phyloP scores from a whole-genome alignment of 305 asterid genomes.

The Fraxinus sp. region DNA sequence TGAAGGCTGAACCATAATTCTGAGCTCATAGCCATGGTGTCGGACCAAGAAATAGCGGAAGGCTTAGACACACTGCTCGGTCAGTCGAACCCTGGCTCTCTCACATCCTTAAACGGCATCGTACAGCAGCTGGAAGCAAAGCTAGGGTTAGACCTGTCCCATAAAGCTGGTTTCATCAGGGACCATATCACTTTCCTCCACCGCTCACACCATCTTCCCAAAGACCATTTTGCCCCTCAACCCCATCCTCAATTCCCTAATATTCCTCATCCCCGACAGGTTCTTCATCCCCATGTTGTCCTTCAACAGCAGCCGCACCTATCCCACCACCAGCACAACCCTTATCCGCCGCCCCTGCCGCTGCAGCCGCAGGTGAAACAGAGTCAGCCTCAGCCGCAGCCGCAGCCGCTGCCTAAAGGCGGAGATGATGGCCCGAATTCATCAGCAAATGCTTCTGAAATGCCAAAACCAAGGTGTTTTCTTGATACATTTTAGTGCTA shows the following conservation, averaged over 20 bases:
- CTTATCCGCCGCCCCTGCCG: slow-evolving; percentile 23
- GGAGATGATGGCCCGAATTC: slow-evolving; percentile 26
- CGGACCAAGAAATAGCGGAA: slow-evolving; percentile 63
- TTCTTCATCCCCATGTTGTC: slow-evolving; percentile 43
- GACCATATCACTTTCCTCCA: slow-evolving; percentile 53
- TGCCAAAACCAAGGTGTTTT: slow-evolving; percentile 58
- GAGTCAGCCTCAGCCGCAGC: slow-evolving; percentile 9
- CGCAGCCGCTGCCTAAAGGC: slow-evolving; percentile 14
- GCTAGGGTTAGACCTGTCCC: slow-evolving; percentile 63
- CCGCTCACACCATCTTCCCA: slow-evolving; percentile 47
- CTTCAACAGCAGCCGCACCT: slow-evolving; percentile 33
- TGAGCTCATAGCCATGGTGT: slow-evolving; percentile 35
- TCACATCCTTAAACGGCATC: slow-evolving; percentile 56
- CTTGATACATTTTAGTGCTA: slow-evolving; percentile 1
- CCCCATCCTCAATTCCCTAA: slow-evolving; percentile 37
- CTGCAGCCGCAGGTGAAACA: slow-evolving; percentile 32
- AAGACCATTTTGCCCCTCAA: slow-evolving; percentile 45
- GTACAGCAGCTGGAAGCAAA: slow-evolving; percentile 59
- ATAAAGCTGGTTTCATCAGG: slow-evolving; percentile 54
- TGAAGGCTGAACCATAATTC: slow-evolving; percentile 17
- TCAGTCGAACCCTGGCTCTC: slow-evolving; percentile 57
- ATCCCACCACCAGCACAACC: slow-evolving; percentile 25
- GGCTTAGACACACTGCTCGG: slow-evolving; percentile 60
- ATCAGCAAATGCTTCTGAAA: slow-evolving; percentile 36
- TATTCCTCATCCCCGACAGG: slow-evolving; percentile 29